phyloP scores from a whole-genome alignment of 1,284 basidiomycete species.

The Trichosporon inkin region DNA sequence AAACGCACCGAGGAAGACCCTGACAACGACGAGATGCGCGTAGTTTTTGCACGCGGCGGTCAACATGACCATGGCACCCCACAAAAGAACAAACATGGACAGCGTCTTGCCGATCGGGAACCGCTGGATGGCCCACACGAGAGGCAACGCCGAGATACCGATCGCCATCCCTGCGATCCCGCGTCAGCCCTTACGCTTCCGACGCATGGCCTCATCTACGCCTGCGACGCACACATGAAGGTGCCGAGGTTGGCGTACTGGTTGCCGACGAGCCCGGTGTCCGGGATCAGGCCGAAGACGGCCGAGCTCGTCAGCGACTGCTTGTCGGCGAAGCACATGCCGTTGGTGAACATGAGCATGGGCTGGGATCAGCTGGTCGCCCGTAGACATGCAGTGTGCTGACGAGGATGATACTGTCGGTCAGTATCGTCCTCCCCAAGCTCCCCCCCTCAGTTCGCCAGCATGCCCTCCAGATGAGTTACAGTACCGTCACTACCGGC shows the following conservation, averaged over 20 bases:
- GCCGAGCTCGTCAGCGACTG: slow-evolving; percentile 2
- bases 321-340: slow-evolving; percentile 10
- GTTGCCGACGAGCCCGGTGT: slow-evolving; percentile 14
- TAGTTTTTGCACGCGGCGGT: slow-evolving; percentile 32
- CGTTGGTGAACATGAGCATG: slow-evolving; percentile 5
- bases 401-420: not conserved
- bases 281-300: slow-evolving; percentile 11
- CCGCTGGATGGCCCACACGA: slow-evolving; percentile 27
- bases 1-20: slow-evolving; percentile 30
- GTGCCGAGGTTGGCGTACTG: slow-evolving; percentile 21
- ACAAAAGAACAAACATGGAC: slow-evolving; percentile 18
- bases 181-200: no score
- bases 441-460: no score
- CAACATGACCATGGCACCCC: slow-evolving; percentile 25
- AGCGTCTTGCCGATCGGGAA: slow-evolving; percentile 29
- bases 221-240: slow-evolving; percentile 21
- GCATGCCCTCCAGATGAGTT: no score
- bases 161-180: slow-evolving; percentile 19
- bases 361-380: not conserved
- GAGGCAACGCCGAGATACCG: slow-evolving; percentile 24
- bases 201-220: no score
- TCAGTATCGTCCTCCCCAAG: not conserved
- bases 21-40: slow-evolving; percentile 23
- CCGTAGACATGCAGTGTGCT: not conserved
- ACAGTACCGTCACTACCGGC: not conserved